Base-by-base conservation (phyloP, 305 asterid species). In the Ilex paraguariensis region DNA sequence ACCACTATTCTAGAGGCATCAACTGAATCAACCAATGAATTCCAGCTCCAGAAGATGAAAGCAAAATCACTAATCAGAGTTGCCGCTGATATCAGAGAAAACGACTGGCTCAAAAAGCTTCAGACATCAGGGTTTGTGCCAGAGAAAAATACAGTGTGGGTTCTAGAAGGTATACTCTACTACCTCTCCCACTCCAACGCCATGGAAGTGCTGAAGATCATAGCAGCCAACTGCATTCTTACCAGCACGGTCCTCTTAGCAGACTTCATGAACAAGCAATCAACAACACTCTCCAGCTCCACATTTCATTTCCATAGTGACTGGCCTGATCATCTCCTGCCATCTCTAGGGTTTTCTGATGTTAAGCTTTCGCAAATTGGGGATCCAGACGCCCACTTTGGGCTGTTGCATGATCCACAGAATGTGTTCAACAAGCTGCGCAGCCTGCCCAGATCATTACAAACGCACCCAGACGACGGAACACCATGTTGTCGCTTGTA, bases 351-450 rank as follows among this genome's bases (percentile, higher is more conserved):
- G 36, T 88, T 91, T 69, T 72, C 95, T 17, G 86, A 80, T 54
- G 95, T 91, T 42, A 79, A 73, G 67, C 95, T 91, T 61, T 86
- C 96, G 40, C 98, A 88, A 81, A 84, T 91, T 73, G 95, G 96
- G 15, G 98, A 91, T 66, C 90, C 95, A 53, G 98, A 88, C 72
- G 98, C 98, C 54, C 81, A 88, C 74, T 91, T 91, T n/a, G 98
- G 98, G 53, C 71, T 88, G 53, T 66, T 91, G 79, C 85, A 77
- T 60, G 92, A 91, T 78, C 96, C 96, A 32, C 62, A 70, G 63
- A 91, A 78, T 71, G 67, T 91, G 87, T 88, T 91, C 81, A 84
- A 83, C 78, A 86, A 78, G 84, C 73, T 88, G 66, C 87, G 88
- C 64, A 77, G 61, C 74, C 78, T 91, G 83, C 96, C 96, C 21